Conservation (phyloP, 73 alveolate species). For the Paraurostyla sp. region DNA sequence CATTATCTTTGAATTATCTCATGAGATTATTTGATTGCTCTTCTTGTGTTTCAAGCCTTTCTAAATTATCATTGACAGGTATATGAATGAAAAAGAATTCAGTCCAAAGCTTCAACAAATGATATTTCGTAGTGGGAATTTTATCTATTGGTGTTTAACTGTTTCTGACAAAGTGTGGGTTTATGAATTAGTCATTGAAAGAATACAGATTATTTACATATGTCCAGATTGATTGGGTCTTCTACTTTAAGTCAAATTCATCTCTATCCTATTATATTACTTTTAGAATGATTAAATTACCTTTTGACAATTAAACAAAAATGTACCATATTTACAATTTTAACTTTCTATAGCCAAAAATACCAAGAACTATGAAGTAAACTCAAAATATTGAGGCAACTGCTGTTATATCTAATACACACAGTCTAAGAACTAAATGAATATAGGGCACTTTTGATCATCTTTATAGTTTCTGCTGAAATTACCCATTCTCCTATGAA, state of each 20-base stretch:
- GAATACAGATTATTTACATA: slow-evolving; percentile 23
- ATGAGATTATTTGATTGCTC: no score
- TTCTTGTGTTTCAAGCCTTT: no score
- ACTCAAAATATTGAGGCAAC: slow-evolving; percentile 91
- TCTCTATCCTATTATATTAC: no score
- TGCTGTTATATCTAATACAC: slow-evolving; percentile 85
- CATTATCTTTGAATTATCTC: no score
- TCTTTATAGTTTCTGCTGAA: slow-evolving; percentile 77
- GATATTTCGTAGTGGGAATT: no score
- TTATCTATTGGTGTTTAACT: no score
- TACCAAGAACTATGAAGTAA: slow-evolving; percentile 78
- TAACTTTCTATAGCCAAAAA: slow-evolving; percentile 88
- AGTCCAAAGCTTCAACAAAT: no score
- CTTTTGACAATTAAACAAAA: slow-evolving; percentile 87
- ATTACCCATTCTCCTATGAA: slow-evolving; percentile 91
- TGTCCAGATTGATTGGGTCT: slow-evolving; percentile 73
- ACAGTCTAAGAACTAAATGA: slow-evolving; percentile 95
- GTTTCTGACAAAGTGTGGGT: no score
- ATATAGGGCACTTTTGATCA: slow-evolving; percentile 94
- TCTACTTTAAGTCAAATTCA: not conserved
- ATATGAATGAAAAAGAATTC: no score
- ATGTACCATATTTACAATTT: slow-evolving; percentile 94
- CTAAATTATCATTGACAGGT: no score
- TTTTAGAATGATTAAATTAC: no score
- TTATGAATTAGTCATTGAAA: no score